A percentile compares a stretch with the other conserved stretches of the same genome.
Conservation (phyloP, 2,329 filamentous ascomycete genomes). For the Hortaea sp. region DNA sequence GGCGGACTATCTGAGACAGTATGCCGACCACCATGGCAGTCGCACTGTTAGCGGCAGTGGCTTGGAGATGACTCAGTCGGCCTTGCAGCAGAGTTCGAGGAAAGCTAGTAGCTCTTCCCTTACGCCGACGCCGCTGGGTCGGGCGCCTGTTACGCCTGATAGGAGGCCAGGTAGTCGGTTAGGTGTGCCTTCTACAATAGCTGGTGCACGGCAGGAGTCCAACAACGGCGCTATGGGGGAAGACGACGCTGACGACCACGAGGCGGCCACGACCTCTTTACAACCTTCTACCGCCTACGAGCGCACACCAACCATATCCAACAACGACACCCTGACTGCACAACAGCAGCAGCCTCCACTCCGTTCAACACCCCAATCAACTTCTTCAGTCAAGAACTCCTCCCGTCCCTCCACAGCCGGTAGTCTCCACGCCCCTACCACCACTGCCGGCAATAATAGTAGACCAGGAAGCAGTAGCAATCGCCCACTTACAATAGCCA, state of each 20-base stretch:
- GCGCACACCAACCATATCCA: not conserved
- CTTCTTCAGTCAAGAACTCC: slow-evolving; percentile 9
- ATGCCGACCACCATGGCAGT: slow-evolving; percentile 83
- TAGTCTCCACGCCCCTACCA: not conserved
- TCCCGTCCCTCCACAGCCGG: no score
- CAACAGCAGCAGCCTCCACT: not conserved
- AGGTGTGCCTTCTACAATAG: not conserved
- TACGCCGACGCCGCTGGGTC: no score
- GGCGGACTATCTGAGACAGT: slow-evolving; percentile 88
- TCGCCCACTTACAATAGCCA: no score
- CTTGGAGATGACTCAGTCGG: slow-evolving; percentile 37
- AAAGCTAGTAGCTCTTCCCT: slow-evolving; percentile 14
- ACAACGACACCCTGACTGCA: not conserved
- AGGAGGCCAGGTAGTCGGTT: no score
- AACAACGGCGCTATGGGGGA: no score
- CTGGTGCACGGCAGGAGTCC: no score
- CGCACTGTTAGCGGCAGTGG: slow-evolving; percentile 46
- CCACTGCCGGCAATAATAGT: slow-evolving; percentile 15
- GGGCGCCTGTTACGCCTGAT: no score
- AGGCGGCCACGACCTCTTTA: no score
- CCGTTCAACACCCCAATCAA: slow-evolving; percentile 10
- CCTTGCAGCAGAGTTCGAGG: no score
- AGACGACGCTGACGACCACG: no score
- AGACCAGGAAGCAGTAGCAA: slow-evolving; percentile 8
- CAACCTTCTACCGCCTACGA: no score